These are phyloP conservation scores for Neurospora sp. DNA, from an alignment of 495 filamentous ascomycete genomes.

Conservation along the genomic window DNA sequence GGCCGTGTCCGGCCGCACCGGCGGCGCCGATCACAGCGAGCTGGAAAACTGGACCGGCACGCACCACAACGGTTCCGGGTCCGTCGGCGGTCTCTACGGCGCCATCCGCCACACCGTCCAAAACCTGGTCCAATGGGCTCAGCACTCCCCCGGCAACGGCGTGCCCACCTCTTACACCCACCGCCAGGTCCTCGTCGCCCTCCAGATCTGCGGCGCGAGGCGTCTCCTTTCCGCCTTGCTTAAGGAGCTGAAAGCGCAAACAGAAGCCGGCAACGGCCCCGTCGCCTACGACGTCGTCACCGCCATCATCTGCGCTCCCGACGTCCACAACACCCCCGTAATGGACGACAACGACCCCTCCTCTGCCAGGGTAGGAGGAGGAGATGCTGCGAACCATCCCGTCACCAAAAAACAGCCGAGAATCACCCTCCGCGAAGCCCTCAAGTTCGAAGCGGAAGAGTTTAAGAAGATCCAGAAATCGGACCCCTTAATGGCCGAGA, in stretches of 20 bases:
- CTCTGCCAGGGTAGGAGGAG: slow-evolving; percentile 15
- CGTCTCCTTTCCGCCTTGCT: slow-evolving; percentile 52
- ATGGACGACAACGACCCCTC: slow-evolving; percentile 17
- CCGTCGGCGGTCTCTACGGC: slow-evolving; percentile 50
- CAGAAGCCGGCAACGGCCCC: slow-evolving; percentile 42
- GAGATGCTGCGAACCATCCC: slow-evolving; percentile 12
- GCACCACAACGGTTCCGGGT: slow-evolving; percentile 18
- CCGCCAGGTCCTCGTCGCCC: slow-evolving; percentile 55
- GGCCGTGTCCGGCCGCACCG: slow-evolving; percentile 52
- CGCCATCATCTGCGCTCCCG: slow-evolving; percentile 63
- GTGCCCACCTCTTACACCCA: slow-evolving; percentile 72
- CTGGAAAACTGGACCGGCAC: slow-evolving; percentile 62
- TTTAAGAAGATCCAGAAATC: slow-evolving; percentile 51
- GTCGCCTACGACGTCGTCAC: slow-evolving; percentile 65
- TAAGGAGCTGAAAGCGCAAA: slow-evolving; percentile 54
- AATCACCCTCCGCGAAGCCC: slow-evolving; percentile 54
- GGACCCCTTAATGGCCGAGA: slow-evolving; percentile 53
- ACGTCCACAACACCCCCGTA: slow-evolving; percentile 26
- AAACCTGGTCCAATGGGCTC: slow-evolving; percentile 61
- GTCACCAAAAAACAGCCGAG: slow-evolving; percentile 17
- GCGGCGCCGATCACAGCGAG: slow-evolving; percentile 57
- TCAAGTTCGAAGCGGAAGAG: slow-evolving; percentile 53
- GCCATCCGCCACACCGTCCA: slow-evolving; percentile 57
- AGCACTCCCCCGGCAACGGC: slow-evolving; percentile 50
- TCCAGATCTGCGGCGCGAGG: slow-evolving; percentile 60